Conservation (phyloP, 176 grass and related monocot genomes). For the Melocanna baccifera region DNA sequence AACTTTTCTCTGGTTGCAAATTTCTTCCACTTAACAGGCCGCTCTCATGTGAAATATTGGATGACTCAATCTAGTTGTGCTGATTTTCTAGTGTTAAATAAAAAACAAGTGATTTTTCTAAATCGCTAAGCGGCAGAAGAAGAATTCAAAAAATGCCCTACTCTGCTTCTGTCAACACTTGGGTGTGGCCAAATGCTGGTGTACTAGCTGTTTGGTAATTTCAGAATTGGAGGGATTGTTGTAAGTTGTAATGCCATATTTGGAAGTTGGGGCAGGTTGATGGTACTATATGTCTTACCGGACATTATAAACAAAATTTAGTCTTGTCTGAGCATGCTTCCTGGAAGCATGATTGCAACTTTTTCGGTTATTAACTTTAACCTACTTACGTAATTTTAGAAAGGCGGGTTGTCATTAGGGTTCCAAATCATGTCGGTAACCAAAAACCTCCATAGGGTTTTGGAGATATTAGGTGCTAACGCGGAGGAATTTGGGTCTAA, state of each 20-base stretch:
- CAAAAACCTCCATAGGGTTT: neutral
- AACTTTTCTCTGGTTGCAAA: neutral
- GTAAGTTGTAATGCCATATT: neutral
- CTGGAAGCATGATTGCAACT: neutral
- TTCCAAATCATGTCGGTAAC: neutral
- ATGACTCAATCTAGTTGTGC: neutral
- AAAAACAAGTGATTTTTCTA: neutral
- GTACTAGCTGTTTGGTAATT: neutral
- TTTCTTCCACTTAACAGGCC: neutral
- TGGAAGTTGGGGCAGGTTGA: neutral
- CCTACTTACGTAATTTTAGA: neutral
- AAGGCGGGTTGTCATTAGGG: neutral
- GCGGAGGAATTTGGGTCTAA: neutral
- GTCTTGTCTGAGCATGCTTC: neutral
- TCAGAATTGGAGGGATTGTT: neutral
- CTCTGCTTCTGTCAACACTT: neutral
- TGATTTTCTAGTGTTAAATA: neutral
- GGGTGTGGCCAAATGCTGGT: neutral
- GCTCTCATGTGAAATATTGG: neutral
- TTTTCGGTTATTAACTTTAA: neutral
- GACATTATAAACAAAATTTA: neutral
- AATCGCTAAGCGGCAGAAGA: neutral
- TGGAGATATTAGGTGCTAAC: neutral
- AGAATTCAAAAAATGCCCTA: neutral
- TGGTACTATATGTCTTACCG: neutral